phyloP scores from a whole-genome alignment of 169 alveolate genomes.

The Nephromyces sp. region DNA sequence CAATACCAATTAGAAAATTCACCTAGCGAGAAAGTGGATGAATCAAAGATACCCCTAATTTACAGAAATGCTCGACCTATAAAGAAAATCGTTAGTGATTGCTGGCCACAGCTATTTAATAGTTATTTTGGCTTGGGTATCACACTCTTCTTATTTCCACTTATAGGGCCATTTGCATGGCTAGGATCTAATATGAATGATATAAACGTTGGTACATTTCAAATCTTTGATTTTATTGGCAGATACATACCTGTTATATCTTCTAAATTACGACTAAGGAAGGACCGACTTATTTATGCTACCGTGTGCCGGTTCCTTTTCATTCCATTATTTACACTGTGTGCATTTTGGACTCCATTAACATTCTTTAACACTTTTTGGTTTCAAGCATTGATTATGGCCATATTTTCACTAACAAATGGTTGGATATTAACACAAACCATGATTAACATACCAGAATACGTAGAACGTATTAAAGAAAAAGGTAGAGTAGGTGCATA shows the following conservation, averaged over 20 bases:
- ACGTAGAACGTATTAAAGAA: background rate
- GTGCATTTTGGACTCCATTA: no score
- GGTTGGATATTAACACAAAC: background rate
- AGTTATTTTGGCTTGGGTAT: background rate
- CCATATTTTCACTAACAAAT: background rate
- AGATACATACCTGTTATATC: background rate
- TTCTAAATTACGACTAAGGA: background rate
- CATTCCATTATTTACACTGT: background rate
- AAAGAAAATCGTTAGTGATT: background rate
- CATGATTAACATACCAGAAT: background rate
- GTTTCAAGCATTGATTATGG: background rate
- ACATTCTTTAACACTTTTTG: background rate
- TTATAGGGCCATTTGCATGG: background rate
- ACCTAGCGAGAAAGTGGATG: background rate
- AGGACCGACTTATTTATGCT: background rate
- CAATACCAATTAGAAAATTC: background rate
- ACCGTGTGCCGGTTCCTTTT: background rate
- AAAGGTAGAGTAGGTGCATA: background rate
- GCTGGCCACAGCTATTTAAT: background rate
- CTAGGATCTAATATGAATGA: background rate
- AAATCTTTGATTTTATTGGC: background rate
- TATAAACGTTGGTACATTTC: background rate
- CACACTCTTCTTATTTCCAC: background rate
- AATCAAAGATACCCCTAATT: background rate
- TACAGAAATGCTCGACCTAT: background rate